A percentile compares a stretch with the other conserved stretches of the same genome.
phyloP scores from a whole-genome alignment of 2,329 filamentous ascomycete genomes.

The Chaetomium sp. region DNA sequence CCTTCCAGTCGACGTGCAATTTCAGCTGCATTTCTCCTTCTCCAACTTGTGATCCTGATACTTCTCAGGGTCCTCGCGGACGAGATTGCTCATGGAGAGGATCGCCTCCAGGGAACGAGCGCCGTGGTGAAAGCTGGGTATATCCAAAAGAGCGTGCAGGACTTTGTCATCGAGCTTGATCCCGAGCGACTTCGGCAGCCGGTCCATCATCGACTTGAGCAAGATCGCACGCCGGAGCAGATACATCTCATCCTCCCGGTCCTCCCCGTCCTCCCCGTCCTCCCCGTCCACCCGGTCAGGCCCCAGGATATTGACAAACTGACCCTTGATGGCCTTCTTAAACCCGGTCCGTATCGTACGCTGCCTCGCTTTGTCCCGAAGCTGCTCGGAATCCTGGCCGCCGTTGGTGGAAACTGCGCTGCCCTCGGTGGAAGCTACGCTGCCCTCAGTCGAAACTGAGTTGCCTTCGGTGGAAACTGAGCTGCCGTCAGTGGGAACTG shows the following conservation, averaged over 20 bases:
- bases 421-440: no score
- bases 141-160: neutral
- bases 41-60: no score
- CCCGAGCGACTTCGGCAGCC: neutral
- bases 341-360: neutral
- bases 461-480: no score
- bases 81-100: neutral
- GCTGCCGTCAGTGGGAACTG: no score
- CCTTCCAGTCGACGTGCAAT: neutral
- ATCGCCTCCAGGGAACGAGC: neutral
- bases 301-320: neutral
- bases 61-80: no score
- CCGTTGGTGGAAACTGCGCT: no score
- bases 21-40: neutral
- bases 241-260: neutral
- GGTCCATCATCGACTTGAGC: neutral
- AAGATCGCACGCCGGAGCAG: neutral
- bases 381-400: no score
- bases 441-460: no score
- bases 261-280: no score
- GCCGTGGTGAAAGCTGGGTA: neutral
- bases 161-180: no score
- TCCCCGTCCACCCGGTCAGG: neutral
- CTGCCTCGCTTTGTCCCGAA: neutral
- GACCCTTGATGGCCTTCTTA: neutral